A percentile compares a stretch with the other conserved stretches of the same genome.
Conservation (phyloP, 2,329 filamentous ascomycete species). For the Xylaria sp. region DNA sequence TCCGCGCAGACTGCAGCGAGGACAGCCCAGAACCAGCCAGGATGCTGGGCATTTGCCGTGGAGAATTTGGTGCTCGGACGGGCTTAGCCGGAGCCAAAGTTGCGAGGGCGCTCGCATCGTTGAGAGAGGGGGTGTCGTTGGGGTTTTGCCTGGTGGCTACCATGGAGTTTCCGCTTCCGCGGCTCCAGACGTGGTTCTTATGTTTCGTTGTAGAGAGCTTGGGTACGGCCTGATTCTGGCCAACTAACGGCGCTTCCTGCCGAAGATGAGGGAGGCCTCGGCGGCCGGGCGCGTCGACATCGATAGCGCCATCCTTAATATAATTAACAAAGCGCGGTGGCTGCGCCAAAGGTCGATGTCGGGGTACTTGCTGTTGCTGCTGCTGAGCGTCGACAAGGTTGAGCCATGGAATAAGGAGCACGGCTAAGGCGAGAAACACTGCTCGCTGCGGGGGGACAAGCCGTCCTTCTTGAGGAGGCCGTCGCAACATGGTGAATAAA, state of each 20-base stretch:
- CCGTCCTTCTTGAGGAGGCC: conserved; percentile 66
- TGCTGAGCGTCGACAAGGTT: conserved; percentile 67
- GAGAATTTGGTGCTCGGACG: conserved; percentile 92
- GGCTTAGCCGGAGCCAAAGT: conserved; percentile 96
- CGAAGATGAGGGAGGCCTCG: conserved; percentile 37
- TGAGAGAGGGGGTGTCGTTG: conserved; percentile 49
- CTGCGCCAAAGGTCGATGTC: conserved; percentile 43
- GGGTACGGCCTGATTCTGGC: conserved; percentile 36
- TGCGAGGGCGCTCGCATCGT: conserved; percentile 94
- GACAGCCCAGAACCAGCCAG: conserved; percentile 70
- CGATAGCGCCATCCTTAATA: conserved; percentile 41
- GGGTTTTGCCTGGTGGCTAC: conserved; percentile 37
- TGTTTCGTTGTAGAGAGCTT: conserved; percentile 44
- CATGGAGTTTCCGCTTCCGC: conserved; percentile 41
- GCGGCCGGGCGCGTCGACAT: conserved; percentile 39
- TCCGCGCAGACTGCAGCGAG: conserved; percentile 94
- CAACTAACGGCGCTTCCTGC: conserved; percentile 42
- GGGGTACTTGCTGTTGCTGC: conserved; percentile 58
- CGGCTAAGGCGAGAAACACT: conserved; percentile 59
- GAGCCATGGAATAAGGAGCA: conserved; percentile 61
- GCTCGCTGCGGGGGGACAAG: conserved; percentile 54
- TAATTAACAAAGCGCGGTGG: conserved; percentile 42
- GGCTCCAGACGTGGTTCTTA: conserved; percentile 37
- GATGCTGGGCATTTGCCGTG: conserved; percentile 70
- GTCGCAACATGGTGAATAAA: conserved; percentile 64